Evolutionary conservation across 352 stramenopile species (phyloP).

Genomic region (Phytophthora syringae): DNA sequence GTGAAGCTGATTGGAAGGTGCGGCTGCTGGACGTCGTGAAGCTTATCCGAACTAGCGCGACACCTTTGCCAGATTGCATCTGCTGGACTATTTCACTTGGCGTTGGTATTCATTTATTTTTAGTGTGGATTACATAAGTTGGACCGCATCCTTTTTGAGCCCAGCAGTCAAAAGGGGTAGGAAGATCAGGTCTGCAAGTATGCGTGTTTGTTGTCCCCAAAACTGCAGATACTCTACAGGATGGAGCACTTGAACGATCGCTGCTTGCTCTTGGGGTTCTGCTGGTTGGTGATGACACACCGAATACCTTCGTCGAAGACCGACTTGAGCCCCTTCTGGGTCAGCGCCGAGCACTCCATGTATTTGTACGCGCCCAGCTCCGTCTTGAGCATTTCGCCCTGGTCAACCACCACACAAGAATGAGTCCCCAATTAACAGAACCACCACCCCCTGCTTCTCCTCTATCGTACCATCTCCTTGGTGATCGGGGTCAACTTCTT

Average conservation of each 20-base stretch:
- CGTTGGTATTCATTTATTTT: too few relatives aligned
- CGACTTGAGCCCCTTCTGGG: slow-evolving; percentile 94
- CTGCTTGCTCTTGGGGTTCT: slow-evolving; percentile 65
- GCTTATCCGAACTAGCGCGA: too few relatives aligned
- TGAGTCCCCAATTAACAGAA: neutral
- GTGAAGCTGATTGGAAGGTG: too few relatives aligned
- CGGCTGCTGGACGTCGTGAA: too few relatives aligned
- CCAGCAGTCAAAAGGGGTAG: too few relatives aligned
- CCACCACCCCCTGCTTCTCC: neutral
- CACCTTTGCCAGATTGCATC: too few relatives aligned
- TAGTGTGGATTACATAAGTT: too few relatives aligned
- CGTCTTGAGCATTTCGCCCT: slow-evolving; percentile 90
- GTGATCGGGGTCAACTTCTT: slow-evolving; percentile 84
- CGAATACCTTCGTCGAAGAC: slow-evolving; percentile 95
- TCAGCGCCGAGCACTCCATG: slow-evolving; percentile 94
- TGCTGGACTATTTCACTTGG: too few relatives aligned
- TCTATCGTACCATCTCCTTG: slow-evolving; percentile 61
- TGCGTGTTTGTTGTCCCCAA: neutral
- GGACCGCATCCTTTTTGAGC: too few relatives aligned
- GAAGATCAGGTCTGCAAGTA: slow-evolving; percentile 12
- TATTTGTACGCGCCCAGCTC: slow-evolving; percentile 93
- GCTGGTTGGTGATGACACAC: slow-evolving; percentile 85
- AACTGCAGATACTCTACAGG: slow-evolving; percentile 42
- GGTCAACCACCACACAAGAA: neutral
- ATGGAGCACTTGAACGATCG: slow-evolving; percentile 69